These are phyloP conservation scores for Corrigiola litoralis DNA, from an alignment of 179 eudicot species.

Conservation along the genomic window DNA sequence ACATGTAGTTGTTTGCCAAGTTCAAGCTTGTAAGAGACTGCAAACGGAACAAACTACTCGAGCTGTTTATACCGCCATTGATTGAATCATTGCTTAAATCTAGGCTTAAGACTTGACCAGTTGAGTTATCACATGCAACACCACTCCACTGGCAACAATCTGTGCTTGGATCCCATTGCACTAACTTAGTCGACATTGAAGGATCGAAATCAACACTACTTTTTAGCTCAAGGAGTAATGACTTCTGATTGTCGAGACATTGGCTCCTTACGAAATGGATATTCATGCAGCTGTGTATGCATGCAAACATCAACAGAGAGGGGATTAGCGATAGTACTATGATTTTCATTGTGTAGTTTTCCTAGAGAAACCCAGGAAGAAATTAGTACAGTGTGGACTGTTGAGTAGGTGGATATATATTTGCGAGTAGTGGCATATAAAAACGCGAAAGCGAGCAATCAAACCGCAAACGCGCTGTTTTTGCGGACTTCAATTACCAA, in stretches of 20 bases:
- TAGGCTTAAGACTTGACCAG: conserved; percentile 10
- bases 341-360: background rate
- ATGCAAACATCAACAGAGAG: background rate
- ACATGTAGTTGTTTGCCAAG: background rate
- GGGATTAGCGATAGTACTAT: background rate
- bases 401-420: no score
- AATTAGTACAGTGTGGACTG: no score
- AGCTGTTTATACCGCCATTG: background rate
- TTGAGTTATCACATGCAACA: conserved; percentile 3
- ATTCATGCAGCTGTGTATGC: background rate
- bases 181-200: conserved; percentile 22
- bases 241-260: conserved; percentile 9
- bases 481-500: no score
- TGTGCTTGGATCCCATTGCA: conserved; percentile 26
- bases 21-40: conserved; percentile 1
- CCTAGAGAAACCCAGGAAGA: no score
- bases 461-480: no score
- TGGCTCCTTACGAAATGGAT: background rate
- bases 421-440: no score
- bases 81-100: conserved; percentile 9
- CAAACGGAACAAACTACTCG: background rate
- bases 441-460: no score
- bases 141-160: conserved; percentile 24
- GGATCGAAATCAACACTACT: background rate
- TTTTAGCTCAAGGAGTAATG: conserved; percentile 4